A percentile compares a stretch with the other conserved stretches of the same genome.
These are phyloP conservation scores for Xanthoparmelia taractica DNA, from an alignment of 495 filamentous ascomycete genomes.

Conservation along the genomic window DNA sequence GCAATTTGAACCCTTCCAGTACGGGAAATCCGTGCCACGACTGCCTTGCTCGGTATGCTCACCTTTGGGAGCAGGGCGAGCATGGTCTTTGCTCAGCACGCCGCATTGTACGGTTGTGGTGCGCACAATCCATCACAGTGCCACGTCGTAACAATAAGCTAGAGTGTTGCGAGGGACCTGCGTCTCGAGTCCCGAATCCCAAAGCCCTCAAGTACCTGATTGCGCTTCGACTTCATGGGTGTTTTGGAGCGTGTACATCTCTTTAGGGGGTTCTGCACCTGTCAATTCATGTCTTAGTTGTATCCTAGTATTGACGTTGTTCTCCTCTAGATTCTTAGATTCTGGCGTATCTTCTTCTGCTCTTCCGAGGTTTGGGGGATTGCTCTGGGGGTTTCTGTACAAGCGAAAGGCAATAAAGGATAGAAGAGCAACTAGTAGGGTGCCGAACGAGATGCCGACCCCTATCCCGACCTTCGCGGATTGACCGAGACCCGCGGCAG, in stretches of 20 bases:
- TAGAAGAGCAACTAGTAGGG: slow-evolving; percentile 10
- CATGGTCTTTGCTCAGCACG: too few relatives aligned
- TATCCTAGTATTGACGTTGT: background rate
- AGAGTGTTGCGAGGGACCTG: background rate
- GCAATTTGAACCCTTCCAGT: too few relatives aligned
- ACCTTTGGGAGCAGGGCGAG: too few relatives aligned
- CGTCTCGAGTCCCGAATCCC: background rate
- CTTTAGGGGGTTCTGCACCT: background rate
- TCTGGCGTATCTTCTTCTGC: background rate
- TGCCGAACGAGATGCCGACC: slow-evolving; percentile 12
- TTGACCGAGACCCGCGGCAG: slow-evolving; percentile 9
- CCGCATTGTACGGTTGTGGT: too few relatives aligned
- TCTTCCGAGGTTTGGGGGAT: background rate
- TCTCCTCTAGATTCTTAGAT: background rate
- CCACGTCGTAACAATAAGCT: too few relatives aligned
- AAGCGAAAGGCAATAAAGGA: slow-evolving; percentile 15
- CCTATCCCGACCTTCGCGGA: slow-evolving; percentile 17
- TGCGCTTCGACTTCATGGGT: slow-evolving; percentile 13
- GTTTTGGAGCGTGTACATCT: slow-evolving; percentile 13
- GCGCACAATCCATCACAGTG: too few relatives aligned
- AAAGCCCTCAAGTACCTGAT: background rate
- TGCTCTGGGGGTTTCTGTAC: slow-evolving; percentile 3
- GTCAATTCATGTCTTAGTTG: slow-evolving; percentile 7
- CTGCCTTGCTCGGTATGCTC: too few relatives aligned
- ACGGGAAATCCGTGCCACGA: too few relatives aligned